These are phyloP conservation scores for Dittrichia graveolens DNA, from an alignment of 129 eudicot species.

Conservation along the genomic window DNA sequence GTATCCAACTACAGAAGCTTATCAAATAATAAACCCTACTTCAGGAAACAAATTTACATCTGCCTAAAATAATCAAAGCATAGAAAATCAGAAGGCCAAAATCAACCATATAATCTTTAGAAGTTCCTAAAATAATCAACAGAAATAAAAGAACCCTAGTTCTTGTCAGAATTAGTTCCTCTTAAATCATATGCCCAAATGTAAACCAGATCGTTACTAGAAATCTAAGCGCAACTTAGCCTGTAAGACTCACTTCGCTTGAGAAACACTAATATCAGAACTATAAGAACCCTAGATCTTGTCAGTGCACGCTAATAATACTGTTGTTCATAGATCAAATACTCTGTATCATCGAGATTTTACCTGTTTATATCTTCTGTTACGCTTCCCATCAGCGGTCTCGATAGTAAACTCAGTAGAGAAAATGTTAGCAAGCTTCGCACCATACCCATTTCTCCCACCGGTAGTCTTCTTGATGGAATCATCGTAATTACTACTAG, in stretches of 20 bases:
- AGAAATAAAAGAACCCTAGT: no score
- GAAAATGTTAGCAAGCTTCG: slow-evolving; percentile 85
- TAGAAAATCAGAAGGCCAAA: no score
- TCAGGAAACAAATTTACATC: neutral
- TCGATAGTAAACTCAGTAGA: slow-evolving; percentile 84
- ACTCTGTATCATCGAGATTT: neutral
- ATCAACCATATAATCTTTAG: no score
- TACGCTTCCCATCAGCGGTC: slow-evolving; percentile 92
- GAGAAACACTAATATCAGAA: neutral
- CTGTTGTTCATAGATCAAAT: neutral
- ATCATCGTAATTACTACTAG: slow-evolving; percentile 94
- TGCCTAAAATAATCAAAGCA: no score
- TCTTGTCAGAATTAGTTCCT: neutral
- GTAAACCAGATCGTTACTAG: neutral
- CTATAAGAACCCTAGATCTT: neutral
- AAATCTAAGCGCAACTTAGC: no score
- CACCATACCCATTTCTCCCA: slow-evolving; percentile 95
- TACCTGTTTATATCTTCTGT: slow-evolving; percentile 87
- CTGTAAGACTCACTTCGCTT: no score
- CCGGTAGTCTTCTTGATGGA: slow-evolving; percentile 85
- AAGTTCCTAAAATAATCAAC: no score
- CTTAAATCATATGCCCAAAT: neutral
- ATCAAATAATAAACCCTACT: neutral
- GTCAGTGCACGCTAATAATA: neutral
- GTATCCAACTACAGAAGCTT: neutral